These are phyloP conservation scores for Yamadazyma jaroonii DNA, from an alignment of 1,139 yeast species.

Conservation along the genomic window DNA sequence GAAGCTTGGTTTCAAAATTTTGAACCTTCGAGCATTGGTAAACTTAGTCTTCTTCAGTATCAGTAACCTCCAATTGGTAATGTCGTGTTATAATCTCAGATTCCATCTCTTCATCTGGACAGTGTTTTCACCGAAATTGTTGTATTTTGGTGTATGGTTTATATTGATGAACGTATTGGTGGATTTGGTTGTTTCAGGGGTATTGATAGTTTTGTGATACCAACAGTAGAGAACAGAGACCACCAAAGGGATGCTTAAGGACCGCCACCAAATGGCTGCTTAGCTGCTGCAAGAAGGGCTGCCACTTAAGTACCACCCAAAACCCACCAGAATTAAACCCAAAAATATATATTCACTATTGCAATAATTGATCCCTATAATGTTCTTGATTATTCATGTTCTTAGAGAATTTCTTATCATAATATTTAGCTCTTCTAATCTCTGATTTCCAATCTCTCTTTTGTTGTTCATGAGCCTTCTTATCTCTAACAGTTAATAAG, in stretches of 20 bases:
- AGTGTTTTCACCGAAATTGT: constrained; percentile 88
- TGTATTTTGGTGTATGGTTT: constrained; percentile 80
- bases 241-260: neutral
- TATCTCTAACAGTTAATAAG: constrained; percentile 51
- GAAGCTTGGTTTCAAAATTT: constrained; percentile 19
- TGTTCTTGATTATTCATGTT: constrained; percentile 86
- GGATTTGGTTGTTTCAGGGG: constrained; percentile 27
- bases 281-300: too few species aligned
- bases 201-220: constrained; percentile 11
- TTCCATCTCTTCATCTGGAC: constrained; percentile 96
- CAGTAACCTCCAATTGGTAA: constrained; percentile 55
- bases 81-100: constrained; percentile 71
- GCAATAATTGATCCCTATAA: constrained; percentile 87
- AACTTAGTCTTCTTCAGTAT: constrained; percentile 55
- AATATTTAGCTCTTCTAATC: constrained; percentile 61
- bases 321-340: too few species aligned
- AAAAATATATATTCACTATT: constrained; percentile 37
- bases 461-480: constrained; percentile 54
- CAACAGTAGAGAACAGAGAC: too few species aligned
- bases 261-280: neutral
- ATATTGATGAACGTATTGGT: constrained; percentile 46
- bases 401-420: constrained; percentile 77
- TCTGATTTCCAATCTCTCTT: constrained; percentile 79
- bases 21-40: constrained; percentile 31
- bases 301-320: too few species aligned